A percentile compares a stretch with the other conserved stretches of the same genome.
These are phyloP conservation scores for Parmelia sp. DNA, from an alignment of 495 filamentous ascomycete genomes.

Conservation along the genomic window DNA sequence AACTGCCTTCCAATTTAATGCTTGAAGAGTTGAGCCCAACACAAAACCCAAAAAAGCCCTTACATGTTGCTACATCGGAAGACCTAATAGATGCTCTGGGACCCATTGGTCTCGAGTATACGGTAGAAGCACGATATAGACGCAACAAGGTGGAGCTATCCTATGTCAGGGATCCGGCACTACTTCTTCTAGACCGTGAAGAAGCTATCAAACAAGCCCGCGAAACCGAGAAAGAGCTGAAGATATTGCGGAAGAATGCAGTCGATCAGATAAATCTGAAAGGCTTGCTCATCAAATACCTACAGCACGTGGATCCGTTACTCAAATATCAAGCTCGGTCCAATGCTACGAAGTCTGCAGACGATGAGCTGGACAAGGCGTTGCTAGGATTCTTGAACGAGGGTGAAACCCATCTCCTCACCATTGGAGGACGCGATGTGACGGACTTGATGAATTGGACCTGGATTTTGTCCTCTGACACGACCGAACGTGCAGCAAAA, in stretches of 20 bases:
- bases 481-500: conserved; percentile 36
- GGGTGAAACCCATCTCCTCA: conserved; percentile 33
- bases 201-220: conserved; percentile 16
- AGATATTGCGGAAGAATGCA: background rate
- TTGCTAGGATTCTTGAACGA: conserved; percentile 36
- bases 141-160: conserved; percentile 13
- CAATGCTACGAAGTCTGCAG: background rate
- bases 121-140: background rate
- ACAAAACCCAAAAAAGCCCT: background rate
- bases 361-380: conserved; percentile 25
- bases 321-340: conserved; percentile 22
- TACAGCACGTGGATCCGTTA: conserved; percentile 35
- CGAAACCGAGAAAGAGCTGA: conserved; percentile 19
- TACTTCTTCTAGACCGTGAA: background rate
- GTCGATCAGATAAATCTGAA: conserved; percentile 26
- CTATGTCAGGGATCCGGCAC: conserved; percentile 5
- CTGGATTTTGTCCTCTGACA: conserved; percentile 47
- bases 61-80: conserved; percentile 32
- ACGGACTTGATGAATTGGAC: conserved; percentile 53
- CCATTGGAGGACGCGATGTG: conserved; percentile 34
- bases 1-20: conserved; percentile 9
- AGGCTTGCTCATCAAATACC: conserved; percentile 37
- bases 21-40: conserved; percentile 9
- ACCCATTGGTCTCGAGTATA: conserved; percentile 28
- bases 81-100: conserved; percentile 35